Conservation (phyloP, 441 rosid species). For the Gossypium lobatum region DNA sequence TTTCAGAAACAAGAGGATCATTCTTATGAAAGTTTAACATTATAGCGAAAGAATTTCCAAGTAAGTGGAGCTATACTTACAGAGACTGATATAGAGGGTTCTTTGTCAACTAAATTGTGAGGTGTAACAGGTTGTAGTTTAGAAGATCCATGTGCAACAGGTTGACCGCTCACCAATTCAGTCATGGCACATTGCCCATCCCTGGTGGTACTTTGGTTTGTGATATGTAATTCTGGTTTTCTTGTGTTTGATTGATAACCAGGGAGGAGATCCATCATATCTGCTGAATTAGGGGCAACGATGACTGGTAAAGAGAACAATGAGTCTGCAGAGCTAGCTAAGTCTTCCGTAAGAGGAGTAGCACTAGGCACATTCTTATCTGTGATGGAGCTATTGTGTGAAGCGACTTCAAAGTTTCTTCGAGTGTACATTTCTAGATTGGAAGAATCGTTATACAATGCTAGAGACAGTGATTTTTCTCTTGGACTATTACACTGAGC, state of each 20-base stretch:
- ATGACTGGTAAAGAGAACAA: slow-evolving; percentile 28
- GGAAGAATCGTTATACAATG: slow-evolving; percentile 21
- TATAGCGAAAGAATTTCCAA: background rate
- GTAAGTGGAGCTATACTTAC: slow-evolving; percentile 32
- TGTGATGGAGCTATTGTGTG: slow-evolving; percentile 1
- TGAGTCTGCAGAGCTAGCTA: slow-evolving; percentile 30
- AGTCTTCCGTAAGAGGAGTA: slow-evolving; percentile 21
- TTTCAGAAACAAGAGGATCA: slow-evolving; percentile 11
- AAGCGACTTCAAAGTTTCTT: slow-evolving; percentile 19
- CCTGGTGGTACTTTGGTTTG: slow-evolving; percentile 21
- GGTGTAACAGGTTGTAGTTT: slow-evolving; percentile 17
- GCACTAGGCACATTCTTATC: slow-evolving; percentile 24
- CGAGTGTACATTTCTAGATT: slow-evolving; percentile 25
- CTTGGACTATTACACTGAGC: slow-evolving; percentile 26
- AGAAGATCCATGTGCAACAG: slow-evolving; percentile 19
- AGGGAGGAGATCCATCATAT: slow-evolving; percentile 20
- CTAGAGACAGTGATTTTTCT: slow-evolving; percentile 35
- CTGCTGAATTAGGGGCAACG: slow-evolving; percentile 22
- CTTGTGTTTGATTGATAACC: slow-evolving; percentile 25
- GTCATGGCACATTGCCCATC: slow-evolving; percentile 19
- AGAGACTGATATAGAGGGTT: slow-evolving; percentile 20
- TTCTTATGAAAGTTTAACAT: slow-evolving; percentile 14
- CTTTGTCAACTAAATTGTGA: slow-evolving; percentile 22
- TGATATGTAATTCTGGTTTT: slow-evolving; percentile 22
- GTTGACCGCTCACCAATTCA: slow-evolving; percentile 22